Evolutionary conservation across 1,284 basidiomycete species (phyloP).

Genomic region (Grifola frondosa): DNA sequence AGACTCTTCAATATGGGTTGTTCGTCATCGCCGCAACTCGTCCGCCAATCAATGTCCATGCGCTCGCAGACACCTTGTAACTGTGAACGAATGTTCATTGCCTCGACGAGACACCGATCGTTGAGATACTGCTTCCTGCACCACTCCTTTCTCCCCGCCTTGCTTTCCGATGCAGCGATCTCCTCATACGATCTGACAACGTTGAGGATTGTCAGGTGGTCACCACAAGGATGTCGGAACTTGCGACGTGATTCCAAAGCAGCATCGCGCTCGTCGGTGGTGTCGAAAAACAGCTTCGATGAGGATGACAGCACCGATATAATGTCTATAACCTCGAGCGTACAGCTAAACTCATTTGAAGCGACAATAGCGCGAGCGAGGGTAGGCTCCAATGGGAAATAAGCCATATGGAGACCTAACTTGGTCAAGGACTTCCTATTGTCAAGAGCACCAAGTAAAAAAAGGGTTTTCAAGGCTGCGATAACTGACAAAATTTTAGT

Average conservation of each 20-base stretch:
- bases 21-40: constrained; percentile 57
- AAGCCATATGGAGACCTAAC: constrained; percentile 77
- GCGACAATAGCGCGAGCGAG: constrained; percentile 76
- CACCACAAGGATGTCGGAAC: constrained; percentile 84
- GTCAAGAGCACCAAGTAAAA: constrained; percentile 74
- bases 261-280: constrained; percentile 68
- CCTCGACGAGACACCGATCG: constrained; percentile 83
- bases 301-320: constrained; percentile 79
- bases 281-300: constrained; percentile 72
- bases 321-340: constrained; percentile 75
- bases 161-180: constrained; percentile 44
- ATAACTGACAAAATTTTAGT: constrained; percentile 43
- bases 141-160: constrained; percentile 67
- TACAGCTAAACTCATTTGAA: constrained; percentile 69
- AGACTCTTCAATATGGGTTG: constrained; percentile 67
- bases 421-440: constrained; percentile 62
- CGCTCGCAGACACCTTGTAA: constrained; percentile 66
- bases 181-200: constrained; percentile 80
- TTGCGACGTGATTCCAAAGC: constrained; percentile 69
- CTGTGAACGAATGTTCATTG: constrained; percentile 81
- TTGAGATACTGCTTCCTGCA: constrained; percentile 84
- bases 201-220: constrained; percentile 89
- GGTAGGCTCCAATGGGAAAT: constrained; percentile 84
- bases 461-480: constrained; percentile 74
- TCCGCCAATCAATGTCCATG: constrained; percentile 59